Percentiles rank a stretch among this genome's conserved stretches.
These are phyloP conservation scores for Quercus variabilis DNA, from an alignment of 306 rosid species.

Conservation along the genomic window DNA sequence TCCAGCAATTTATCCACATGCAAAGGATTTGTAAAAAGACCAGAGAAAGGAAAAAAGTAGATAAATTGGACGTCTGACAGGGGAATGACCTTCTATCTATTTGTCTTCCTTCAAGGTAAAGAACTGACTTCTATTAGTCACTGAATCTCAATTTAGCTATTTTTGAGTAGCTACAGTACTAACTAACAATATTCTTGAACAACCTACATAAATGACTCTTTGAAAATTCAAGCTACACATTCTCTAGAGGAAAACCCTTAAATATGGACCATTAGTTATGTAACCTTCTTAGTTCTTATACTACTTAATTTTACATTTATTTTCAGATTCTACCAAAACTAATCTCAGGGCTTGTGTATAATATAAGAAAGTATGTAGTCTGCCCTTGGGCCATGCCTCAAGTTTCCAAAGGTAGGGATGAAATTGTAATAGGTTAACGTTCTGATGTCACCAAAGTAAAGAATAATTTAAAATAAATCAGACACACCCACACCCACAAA, in stretches of 20 bases:
- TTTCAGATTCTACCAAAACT: neutral
- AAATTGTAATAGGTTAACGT: neutral
- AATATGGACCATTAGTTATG: neutral
- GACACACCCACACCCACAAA: neutral
- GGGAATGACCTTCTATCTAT: neutral
- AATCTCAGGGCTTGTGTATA: neutral
- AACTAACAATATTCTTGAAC: neutral
- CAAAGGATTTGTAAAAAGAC: neutral
- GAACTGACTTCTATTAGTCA: neutral
- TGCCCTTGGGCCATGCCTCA: neutral
- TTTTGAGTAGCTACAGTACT: neutral
- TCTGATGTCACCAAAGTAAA: neutral
- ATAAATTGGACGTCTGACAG: neutral
- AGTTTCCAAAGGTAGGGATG: neutral
- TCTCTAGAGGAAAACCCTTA: neutral
- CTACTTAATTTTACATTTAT: neutral
- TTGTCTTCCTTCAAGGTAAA: neutral
- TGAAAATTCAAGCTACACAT: neutral
- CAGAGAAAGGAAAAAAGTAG: neutral
- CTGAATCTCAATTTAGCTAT: neutral
- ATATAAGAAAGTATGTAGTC: neutral
- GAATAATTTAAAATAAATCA: neutral
- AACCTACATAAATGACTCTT: neutral
- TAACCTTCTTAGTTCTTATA: neutral
- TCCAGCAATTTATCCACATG: neutral